Base-by-base conservation (phyloP, 1,139 yeast species). In the Nakaseomyces glabratus region DNA sequence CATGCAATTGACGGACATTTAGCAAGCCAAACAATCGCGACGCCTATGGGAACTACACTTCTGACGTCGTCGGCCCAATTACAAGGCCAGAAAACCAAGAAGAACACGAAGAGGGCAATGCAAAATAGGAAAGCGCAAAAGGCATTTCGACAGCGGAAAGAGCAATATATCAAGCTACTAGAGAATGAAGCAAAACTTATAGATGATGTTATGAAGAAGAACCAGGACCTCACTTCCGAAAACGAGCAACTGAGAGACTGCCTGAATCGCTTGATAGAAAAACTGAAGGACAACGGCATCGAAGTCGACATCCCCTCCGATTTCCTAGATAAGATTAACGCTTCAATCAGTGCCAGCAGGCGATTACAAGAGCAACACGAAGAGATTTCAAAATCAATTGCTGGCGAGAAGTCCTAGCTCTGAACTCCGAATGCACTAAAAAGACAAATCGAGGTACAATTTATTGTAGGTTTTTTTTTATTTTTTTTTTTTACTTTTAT, bases 101-200 rank as follows among this genome's bases (percentile, higher is more conserved):
- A 76, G n/a, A 68, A 66, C 40, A 71, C 90, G 24, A 82, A 82
- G 57, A 71, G 95, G 43, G 95, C 95, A 1, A 82, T 78, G 11
- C 95, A 85, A 60, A 85, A 85, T 61, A 66, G 95, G 48, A 78
- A 74, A 40, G 95, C 95, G 1, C 95, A 85, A 58, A 72, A 82
- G 48, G 93, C 94, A 8, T 85, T 84, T 61, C 69, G 95, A 51
- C 76, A 73, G 52, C 68, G 95, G 39, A 79, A 81, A 54, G 93
- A 82, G 48, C 69, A 72, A 40, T 76, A 82, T 50, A 73, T 85
- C 46, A 79, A 76, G 57, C 88, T 82, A 33, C 65, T 85, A 42
- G 95, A 85, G 59, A 60, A 64, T 23, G 76, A 76, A 53, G 84
- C 82, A 4, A 67, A 68, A 30, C 78, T 77, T 52, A 71, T 73